Percentiles rank a stretch among this genome's conserved stretches.
phyloP scores from a whole-genome alignment of 1,284 basidiomycete species.

The Crocinoboletus sp. region DNA sequence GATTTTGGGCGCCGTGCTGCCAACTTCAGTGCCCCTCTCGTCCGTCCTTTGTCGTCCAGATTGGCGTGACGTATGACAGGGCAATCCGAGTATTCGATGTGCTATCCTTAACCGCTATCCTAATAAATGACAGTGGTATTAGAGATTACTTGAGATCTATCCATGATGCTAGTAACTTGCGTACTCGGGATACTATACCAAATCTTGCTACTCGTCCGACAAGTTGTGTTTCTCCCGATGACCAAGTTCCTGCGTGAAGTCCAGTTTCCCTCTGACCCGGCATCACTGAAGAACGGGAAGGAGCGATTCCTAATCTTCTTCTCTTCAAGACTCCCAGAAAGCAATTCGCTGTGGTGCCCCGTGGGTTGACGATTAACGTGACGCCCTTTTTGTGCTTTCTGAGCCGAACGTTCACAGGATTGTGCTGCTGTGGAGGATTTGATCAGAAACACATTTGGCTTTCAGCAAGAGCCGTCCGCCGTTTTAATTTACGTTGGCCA shows the following conservation, averaged over 20 bases:
- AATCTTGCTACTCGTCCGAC: background rate
- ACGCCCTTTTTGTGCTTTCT: conserved; percentile 1
- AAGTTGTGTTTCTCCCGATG: background rate
- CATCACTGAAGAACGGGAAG: conserved; percentile 36
- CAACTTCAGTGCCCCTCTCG: conserved; percentile 31
- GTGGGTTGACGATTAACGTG: conserved; percentile 36
- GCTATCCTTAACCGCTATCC: conserved; percentile 11
- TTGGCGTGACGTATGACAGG: conserved; percentile 20
- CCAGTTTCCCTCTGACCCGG: conserved; percentile 27
- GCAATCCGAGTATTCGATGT: background rate
- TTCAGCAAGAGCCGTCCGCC: conserved; percentile 51
- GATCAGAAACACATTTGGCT: conserved; percentile 54
- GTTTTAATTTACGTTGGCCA: conserved; percentile 74
- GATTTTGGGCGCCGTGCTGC: conserved; percentile 66
- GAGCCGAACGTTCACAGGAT: conserved; percentile 48
- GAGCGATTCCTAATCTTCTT: conserved; percentile 62
- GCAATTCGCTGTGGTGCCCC: conserved; percentile 55
- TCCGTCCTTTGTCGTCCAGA: conserved; percentile 34
- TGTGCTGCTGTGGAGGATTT: conserved; percentile 62
- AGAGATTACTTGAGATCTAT: conserved; percentile 6
- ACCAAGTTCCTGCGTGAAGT: conserved; percentile 32
- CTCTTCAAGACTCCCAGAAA: conserved; percentile 51
- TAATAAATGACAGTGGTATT: conserved; percentile 15
- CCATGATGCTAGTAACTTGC: background rate
- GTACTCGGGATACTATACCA: background rate